Evolutionary conservation across 148 eudicot species (phyloP), one percentile per base, ranked within the genome.

Genomic region (Selenicereus undatus): DNA sequence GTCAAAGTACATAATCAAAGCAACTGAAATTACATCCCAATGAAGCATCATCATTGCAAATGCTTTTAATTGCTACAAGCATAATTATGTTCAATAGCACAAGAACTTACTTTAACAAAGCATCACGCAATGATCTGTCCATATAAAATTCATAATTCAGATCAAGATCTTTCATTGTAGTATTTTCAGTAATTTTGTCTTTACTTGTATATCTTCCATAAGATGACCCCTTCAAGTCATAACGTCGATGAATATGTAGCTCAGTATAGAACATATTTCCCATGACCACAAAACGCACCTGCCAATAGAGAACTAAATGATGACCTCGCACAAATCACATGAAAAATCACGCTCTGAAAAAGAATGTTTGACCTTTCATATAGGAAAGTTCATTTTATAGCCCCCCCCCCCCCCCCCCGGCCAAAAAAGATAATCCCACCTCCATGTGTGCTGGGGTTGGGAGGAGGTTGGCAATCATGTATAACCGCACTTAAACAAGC

Each of bases 241-340:
- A 96, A 58, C 98, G 95, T 62, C 88, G 91, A 86, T 96, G 99
- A 83, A 96, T 93, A 54, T 90, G 88, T 84, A 96, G 83, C 84
- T 92, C 99, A 51, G 98, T 96, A 86, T 87, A 90, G 83, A 96
- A 93, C 98, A 96, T 93, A 80, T 96, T 96, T 66, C 99, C 99
- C 99, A 93, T 96, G 76, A 96, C 99, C 77, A 96, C 93, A 85
- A 96, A 96, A 11, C 93, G 93, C 29, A 91, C 95, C 98, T 94
- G 89, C 54, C 21, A 35, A 48, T 9, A 29, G 8, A 78, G 51
- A 29, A 77, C 13, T 11, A 36, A 39, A 78, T 32, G 66, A n/a
- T 35, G 43, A 81, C 65, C 69, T 17, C 69, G 48, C 5, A 50
- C 60, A 84, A 75, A 43, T 32, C 36, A 74, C 26, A 58, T 52